A percentile compares a stretch with the other conserved stretches of the same genome.
These are phyloP conservation scores for Termitomyces eurrhizus DNA, from an alignment of 768 basidiomycete species.

Conservation along the genomic window DNA sequence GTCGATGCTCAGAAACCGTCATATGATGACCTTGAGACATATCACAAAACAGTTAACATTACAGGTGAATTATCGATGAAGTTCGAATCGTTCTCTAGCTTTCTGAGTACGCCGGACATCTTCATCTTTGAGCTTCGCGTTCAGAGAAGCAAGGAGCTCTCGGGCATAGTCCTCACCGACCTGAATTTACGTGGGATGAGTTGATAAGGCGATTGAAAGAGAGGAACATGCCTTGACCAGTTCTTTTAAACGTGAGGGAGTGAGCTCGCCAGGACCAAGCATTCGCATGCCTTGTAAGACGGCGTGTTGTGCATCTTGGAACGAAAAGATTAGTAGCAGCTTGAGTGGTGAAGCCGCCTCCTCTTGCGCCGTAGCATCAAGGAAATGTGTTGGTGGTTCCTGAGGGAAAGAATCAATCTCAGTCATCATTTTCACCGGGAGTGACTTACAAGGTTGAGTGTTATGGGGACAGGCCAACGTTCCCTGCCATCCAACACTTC, in stretches of 20 bases:
- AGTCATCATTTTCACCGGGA: background rate
- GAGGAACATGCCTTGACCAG: constrained; percentile 48
- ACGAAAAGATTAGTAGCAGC: constrained; percentile 64
- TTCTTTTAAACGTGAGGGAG: constrained; percentile 39
- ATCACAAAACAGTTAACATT: background rate
- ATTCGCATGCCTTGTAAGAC: constrained; percentile 61
- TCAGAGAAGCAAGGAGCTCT: constrained; percentile 51
- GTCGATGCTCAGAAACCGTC: background rate
- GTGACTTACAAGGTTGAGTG: constrained; percentile 66
- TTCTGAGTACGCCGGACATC: constrained; percentile 56
- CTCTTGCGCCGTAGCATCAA: constrained; percentile 73
- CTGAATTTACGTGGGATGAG: constrained; percentile 29
- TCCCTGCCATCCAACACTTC: constrained; percentile 59
- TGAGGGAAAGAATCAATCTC: constrained; percentile 20
- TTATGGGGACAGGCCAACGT: constrained; percentile 72
- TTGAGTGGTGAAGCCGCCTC: constrained; percentile 62
- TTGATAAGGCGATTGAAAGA: background rate
- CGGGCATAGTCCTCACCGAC: constrained; percentile 63
- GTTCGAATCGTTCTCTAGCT: constrained; percentile 50
- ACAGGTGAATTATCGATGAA: constrained; percentile 15
- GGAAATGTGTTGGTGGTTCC: constrained; percentile 57
- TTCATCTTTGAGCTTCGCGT: constrained; percentile 63
- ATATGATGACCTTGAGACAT: background rate
- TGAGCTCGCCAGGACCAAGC: constrained; percentile 59
- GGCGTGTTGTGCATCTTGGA: constrained; percentile 33